Conservation (phyloP, 2,329 filamentous ascomycete genomes). For the Septoria linicola region DNA sequence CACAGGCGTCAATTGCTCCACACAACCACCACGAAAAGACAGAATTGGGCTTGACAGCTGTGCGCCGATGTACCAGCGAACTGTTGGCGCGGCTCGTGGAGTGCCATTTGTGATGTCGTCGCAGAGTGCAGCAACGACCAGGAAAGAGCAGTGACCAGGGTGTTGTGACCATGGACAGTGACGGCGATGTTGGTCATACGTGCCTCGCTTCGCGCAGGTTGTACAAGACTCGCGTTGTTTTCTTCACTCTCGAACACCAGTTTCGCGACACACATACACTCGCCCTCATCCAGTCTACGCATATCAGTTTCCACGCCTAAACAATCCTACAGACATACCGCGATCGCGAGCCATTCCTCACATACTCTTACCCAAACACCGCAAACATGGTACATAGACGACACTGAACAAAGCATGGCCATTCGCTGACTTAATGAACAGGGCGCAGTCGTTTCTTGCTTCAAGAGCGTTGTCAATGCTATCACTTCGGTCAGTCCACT, state of each 20-base stretch:
- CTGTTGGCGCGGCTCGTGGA: background rate
- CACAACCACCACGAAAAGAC: background rate
- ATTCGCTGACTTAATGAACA: slow-evolving; percentile 46
- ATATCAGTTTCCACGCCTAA: slow-evolving; percentile 1
- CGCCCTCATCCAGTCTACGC: background rate
- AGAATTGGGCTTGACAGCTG: background rate
- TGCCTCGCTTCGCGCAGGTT: too few species aligned
- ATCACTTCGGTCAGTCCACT: too few species aligned
- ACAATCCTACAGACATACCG: too few species aligned
- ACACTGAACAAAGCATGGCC: background rate
- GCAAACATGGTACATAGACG: background rate
- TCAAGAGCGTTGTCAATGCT: slow-evolving; percentile 45
- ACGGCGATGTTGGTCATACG: background rate
- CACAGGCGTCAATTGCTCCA: slow-evolving; percentile 3
- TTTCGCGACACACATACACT: too few species aligned
- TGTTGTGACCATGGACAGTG: slow-evolving; percentile 1
- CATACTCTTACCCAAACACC: too few species aligned
- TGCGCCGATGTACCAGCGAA: background rate
- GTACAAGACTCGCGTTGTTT: slow-evolving; percentile 5
- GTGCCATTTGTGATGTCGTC: background rate
- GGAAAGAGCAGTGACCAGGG: background rate
- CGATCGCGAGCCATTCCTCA: too few species aligned
- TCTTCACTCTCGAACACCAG: background rate
- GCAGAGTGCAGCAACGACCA: background rate
- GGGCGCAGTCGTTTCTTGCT: slow-evolving; percentile 66